Percentiles rank a stretch among this genome's conserved stretches.
These are phyloP conservation scores for Schizochytrium sp. DNA, from an alignment of 108 stramenopile species.

Conservation along the genomic window DNA sequence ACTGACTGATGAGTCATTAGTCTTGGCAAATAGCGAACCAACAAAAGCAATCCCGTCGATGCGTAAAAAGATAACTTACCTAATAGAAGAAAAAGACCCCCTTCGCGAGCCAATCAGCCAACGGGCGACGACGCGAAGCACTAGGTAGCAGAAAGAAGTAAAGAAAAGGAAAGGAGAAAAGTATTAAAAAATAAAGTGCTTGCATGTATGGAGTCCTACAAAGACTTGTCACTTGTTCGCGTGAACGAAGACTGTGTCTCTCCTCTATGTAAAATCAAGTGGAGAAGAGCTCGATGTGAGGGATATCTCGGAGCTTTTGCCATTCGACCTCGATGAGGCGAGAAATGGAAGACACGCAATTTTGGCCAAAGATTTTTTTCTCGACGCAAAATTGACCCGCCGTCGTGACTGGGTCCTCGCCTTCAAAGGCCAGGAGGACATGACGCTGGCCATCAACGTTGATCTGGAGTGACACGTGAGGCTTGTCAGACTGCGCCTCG, in stretches of 20 bases:
- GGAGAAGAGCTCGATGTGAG: not conserved
- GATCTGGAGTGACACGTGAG: not conserved
- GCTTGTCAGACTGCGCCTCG: not conserved
- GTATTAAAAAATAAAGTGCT: too few relatives aligned
- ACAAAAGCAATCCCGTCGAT: too few relatives aligned
- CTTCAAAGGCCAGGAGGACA: not conserved
- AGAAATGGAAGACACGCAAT: not conserved
- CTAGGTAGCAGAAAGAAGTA: too few relatives aligned
- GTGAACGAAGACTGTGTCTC: not conserved
- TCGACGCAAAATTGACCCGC: not conserved
- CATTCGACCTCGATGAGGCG: not conserved
- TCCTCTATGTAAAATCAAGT: not conserved
- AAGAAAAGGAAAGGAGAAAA: too few relatives aligned
- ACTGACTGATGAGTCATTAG: too few relatives aligned
- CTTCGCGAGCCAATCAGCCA: too few relatives aligned
- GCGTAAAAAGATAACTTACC: too few relatives aligned
- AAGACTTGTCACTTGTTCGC: too few relatives aligned
- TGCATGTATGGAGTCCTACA: too few relatives aligned
- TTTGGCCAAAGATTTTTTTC: not conserved
- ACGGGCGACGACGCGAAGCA: too few relatives aligned
- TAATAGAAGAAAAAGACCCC: too few relatives aligned
- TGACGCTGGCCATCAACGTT: conserved; percentile 8
- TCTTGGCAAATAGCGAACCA: too few relatives aligned
- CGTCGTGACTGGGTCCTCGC: not conserved
- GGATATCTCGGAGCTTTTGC: not conserved